Percentiles rank a stretch among this genome's conserved stretches.
These are phyloP conservation scores for Ophiosphaerella herpotricha DNA, from an alignment of 2,329 filamentous ascomycete genomes.

Conservation along the genomic window DNA sequence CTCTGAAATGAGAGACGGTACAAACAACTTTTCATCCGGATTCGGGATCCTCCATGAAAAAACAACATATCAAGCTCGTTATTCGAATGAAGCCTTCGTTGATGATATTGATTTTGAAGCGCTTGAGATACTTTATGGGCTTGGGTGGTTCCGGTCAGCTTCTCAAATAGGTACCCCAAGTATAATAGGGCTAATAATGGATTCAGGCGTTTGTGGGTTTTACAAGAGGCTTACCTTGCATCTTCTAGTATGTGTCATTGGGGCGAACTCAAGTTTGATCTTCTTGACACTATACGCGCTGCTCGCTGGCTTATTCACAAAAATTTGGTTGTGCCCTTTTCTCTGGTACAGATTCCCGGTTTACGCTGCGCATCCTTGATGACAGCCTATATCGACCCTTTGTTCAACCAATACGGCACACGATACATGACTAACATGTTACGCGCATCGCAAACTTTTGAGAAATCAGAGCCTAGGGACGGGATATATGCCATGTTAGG, in stretches of 20 bases:
- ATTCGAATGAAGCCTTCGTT: not conserved
- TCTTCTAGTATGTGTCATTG: not conserved
- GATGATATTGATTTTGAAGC: not conserved
- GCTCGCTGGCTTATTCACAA: not conserved
- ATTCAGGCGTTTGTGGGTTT: not conserved
- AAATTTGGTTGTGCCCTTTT: not conserved
- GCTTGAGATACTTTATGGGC: not conserved
- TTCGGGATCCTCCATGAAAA: not conserved
- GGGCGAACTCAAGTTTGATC: not conserved
- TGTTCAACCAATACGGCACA: not conserved
- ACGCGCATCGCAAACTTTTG: not conserved
- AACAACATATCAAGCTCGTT: not conserved
- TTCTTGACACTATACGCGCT: not conserved
- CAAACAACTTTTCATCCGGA: not conserved
- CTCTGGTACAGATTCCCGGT: not conserved
- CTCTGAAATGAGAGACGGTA: not conserved
- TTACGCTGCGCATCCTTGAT: not conserved
- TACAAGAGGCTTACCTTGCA: not conserved
- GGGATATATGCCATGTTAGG: not conserved
- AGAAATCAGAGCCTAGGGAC: not conserved
- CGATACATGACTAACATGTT: not conserved
- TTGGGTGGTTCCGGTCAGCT: slow-evolving; percentile 2
- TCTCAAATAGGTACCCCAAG: not conserved
- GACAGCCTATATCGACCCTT: not conserved
- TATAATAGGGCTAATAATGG: not conserved